Conservation (phyloP, 176 grass and related monocot genomes). For the Areca catechu region DNA sequence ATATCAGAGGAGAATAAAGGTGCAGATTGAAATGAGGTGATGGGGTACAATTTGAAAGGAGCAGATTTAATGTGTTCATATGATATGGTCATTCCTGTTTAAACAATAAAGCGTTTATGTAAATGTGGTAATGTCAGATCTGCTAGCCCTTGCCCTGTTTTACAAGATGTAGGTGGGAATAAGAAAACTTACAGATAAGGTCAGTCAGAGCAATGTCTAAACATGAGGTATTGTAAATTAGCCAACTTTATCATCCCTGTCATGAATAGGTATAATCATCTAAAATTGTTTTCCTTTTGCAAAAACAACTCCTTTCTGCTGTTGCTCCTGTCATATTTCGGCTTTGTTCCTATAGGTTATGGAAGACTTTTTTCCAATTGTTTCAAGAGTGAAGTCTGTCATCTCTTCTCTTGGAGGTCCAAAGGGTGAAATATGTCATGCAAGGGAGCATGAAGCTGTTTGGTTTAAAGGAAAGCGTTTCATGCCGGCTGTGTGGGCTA, state of each 20-base stretch:
- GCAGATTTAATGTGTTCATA: no score
- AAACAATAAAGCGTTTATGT: no score
- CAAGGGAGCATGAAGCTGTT: constrained; percentile 82
- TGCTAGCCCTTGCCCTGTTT: no score
- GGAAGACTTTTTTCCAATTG: constrained; percentile 78
- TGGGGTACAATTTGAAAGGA: no score
- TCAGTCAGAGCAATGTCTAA: no score
- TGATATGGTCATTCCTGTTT: no score
- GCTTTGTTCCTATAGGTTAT: constrained; percentile 29
- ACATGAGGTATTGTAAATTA: background rate
- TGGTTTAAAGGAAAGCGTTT: constrained; percentile 95
- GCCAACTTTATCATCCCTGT: background rate
- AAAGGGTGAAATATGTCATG: constrained; percentile 89
- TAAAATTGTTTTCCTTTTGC: background rate
- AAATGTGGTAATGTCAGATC: no score
- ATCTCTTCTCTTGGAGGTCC: constrained; percentile 53
- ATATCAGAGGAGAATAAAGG: no score
- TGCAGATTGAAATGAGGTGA: no score
- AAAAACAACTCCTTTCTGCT: background rate
- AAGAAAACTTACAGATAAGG: no score
- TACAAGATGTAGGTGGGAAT: no score
- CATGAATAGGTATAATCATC: background rate
- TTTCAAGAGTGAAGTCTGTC: constrained; percentile 78
- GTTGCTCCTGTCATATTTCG: constrained; percentile 6
- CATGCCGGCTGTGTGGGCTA: constrained; percentile 66